These are phyloP conservation scores for Spathaspora girioi DNA, from an alignment of 805 yeast genomes.

Conservation along the genomic window DNA sequence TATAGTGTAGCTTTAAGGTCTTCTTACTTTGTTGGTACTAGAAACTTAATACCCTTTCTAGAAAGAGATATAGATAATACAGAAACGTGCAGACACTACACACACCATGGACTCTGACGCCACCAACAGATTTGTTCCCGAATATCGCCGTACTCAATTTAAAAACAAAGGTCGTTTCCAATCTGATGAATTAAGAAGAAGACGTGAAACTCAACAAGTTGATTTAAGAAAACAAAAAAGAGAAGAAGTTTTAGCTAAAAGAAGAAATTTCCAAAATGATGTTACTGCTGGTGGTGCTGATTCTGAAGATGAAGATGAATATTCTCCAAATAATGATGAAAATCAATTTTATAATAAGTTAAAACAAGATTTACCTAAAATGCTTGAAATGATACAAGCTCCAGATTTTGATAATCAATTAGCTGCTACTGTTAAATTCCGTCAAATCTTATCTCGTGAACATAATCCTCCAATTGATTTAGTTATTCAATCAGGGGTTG, in stretches of 20 bases:
- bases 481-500: conserved; percentile 91
- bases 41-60: too few relatives aligned
- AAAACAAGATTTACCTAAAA: conserved; percentile 69
- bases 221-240: conserved; percentile 95
- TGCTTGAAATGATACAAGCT: conserved; percentile 79
- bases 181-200: conserved; percentile 94
- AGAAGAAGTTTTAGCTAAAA: conserved; percentile 89
- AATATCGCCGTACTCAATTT: conserved; percentile 93
- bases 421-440: conserved; percentile 86
- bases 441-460: conserved; percentile 91
- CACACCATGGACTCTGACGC: conserved; percentile 67
- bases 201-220: conserved; percentile 96
- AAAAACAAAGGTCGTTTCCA: conserved; percentile 92
- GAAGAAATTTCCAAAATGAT: conserved; percentile 67
- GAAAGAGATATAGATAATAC: background rate
- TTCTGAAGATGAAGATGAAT: conserved; percentile 40
- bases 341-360: conserved; percentile 37
- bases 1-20: background rate
- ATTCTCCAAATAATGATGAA: conserved; percentile 40
- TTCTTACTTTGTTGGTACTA: too few relatives aligned
- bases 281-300: conserved; percentile 33
- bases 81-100: background rate
- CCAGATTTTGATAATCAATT: conserved; percentile 75
- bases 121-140: conserved; percentile 86
- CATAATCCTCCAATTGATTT: conserved; percentile 94